A percentile compares a stretch with the other conserved stretches of the same genome.
These are phyloP conservation scores for Kluyveromyces dobzhanskii DNA, from an alignment of 805 yeast genomes.

Conservation along the genomic window DNA sequence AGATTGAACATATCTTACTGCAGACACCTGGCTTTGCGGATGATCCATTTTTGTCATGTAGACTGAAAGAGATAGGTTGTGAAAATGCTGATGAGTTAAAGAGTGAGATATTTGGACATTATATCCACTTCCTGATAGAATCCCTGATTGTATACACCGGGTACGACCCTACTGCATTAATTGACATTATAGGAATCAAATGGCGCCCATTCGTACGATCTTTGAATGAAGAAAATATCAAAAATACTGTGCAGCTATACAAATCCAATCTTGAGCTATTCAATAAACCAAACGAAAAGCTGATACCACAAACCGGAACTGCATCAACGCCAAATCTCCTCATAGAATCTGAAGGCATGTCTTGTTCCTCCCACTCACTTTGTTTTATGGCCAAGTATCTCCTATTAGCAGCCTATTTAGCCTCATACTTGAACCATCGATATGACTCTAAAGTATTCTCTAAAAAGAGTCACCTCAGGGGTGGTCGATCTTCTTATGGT, in stretches of 20 bases:
- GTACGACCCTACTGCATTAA: slow-evolving; percentile 19
- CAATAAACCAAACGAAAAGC: slow-evolving; percentile 27
- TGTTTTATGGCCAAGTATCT: slow-evolving; percentile 59
- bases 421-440: slow-evolving; percentile 66
- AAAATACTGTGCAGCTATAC: slow-evolving; percentile 24
- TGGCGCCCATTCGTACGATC: slow-evolving; percentile 20
- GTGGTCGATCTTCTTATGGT: slow-evolving; percentile 34
- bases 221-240: slow-evolving; percentile 14
- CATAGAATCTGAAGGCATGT: not conserved
- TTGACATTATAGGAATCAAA: slow-evolving; percentile 24
- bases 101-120: slow-evolving; percentile 13
- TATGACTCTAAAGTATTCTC: slow-evolving; percentile 68
- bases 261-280: slow-evolving; percentile 26
- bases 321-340: slow-evolving; percentile 1
- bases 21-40: slow-evolving; percentile 14
- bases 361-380: slow-evolving; percentile 35
- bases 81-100: slow-evolving; percentile 6
- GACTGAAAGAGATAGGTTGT: slow-evolving; percentile 8
- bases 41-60: slow-evolving; percentile 7
- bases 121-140: slow-evolving; percentile 23
- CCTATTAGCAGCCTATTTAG: slow-evolving; percentile 74
- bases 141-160: slow-evolving; percentile 29
- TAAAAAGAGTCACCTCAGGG: slow-evolving; percentile 37
- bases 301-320: slow-evolving; percentile 14
- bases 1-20: slow-evolving; percentile 18